Base-by-base conservation (phyloP, 441 rosid species). In the Corymbia citriodora region DNA sequence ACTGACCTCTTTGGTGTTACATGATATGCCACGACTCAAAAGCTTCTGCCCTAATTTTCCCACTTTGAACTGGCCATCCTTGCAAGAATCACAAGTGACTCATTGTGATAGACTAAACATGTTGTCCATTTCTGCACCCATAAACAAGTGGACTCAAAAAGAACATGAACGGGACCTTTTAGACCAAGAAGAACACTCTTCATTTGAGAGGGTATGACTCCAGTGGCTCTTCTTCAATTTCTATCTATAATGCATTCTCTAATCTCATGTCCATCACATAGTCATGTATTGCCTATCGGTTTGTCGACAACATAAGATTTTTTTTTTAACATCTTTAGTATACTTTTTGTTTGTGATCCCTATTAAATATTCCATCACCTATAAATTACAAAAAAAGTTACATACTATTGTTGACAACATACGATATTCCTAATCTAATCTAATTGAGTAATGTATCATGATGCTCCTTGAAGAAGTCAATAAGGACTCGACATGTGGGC, bases 201-300 rank as follows among this genome's bases (percentile, higher is more conserved):
- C 83, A 74, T 40, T 74, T 74, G 27, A 74, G 83, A 74, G 13
- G 50, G 83, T 74, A 74, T 12, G 83, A 74, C 14, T 40, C 4
- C 83, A 21, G 40, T 0, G 0, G 21, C 27, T 74, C 29, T 40
- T 23, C 50, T 25, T 74, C 0, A 40, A 9, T 40, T 0, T 74
- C 9, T 74, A 21, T 70, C 23, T 70, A 31, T 70, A 70, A 70
- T 17, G 45, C 45, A 70, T 36, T 33, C 23, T 31, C 45, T 15
- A 16, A 68, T 70, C 81, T 70, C 45, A 70, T 70, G 10, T 74
- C 2, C 29, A 74, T 29, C 8, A 5, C 14, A 40, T 21, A 13
- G 15, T 74, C 81, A 70, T 33, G 81, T 11, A 70, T 74, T 40
- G 83, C 83, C 83, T 40, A 36, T 72, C 0, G 36, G 27, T 72